phyloP scores from a whole-genome alignment of 2,329 filamentous ascomycete genomes.

The Elsinoe arachidis region DNA sequence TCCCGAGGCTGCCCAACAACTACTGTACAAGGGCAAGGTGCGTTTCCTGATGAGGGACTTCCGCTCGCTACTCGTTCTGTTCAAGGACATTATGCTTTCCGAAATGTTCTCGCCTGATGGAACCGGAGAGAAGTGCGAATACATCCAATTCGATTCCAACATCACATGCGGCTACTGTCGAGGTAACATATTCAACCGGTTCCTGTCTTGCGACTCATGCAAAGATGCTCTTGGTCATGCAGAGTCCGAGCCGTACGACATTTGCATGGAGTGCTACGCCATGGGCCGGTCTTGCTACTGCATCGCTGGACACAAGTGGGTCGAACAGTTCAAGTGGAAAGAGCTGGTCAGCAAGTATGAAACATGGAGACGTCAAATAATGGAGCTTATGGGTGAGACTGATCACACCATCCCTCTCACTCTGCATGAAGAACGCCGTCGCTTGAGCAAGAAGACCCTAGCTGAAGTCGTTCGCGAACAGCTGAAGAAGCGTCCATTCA shows the following conservation, averaged over 20 bases:
- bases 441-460: slow-evolving; percentile 64
- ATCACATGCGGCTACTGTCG: slow-evolving; percentile 94
- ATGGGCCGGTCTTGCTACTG: slow-evolving; percentile 93
- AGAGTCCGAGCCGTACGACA: slow-evolving; percentile 80
- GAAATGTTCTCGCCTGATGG: slow-evolving; percentile 68
- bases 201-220: slow-evolving; percentile 84
- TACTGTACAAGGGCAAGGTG: slow-evolving; percentile 42
- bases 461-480: slow-evolving; percentile 94
- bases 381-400: slow-evolving; percentile 61
- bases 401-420: slow-evolving; percentile 45
- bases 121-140: slow-evolving; percentile 62
- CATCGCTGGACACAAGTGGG: slow-evolving; percentile 77
- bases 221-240: slow-evolving; percentile 55
- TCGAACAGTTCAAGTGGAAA: slow-evolving; percentile 84
- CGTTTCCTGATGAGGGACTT: slow-evolving; percentile 76
- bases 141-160: slow-evolving; percentile 75
- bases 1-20: slow-evolving; percentile 21
- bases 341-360: slow-evolving; percentile 72
- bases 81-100: slow-evolving; percentile 67
- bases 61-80: slow-evolving; percentile 67
- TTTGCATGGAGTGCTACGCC: slow-evolving; percentile 98
- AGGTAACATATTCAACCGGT: slow-evolving; percentile 94
- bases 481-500: slow-evolving; percentile 68
- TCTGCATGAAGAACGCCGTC: slow-evolving; percentile 60
- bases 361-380: slow-evolving; percentile 68